phyloP scores from a whole-genome alignment of 2,329 filamentous ascomycete species.

The Exserohilum rostratum region DNA sequence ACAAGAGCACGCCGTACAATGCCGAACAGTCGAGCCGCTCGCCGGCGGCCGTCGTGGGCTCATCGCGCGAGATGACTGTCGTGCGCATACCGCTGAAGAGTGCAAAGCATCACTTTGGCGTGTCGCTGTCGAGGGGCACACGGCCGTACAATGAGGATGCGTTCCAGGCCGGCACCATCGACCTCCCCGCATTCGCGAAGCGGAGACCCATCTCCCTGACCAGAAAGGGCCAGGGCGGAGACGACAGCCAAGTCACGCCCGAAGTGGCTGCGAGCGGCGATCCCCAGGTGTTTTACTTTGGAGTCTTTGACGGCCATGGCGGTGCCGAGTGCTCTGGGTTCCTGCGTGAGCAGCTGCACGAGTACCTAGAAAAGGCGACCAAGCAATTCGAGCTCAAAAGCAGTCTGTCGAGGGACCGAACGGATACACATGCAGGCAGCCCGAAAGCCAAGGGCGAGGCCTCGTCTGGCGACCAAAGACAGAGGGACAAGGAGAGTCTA shows the following conservation, averaged over 20 bases:
- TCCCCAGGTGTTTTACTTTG: conserved; percentile 97
- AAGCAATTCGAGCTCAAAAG: conserved; percentile 77
- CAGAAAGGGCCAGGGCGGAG: conserved; percentile 34
- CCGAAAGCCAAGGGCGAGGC: conserved; percentile 29
- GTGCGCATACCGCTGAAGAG: conserved; percentile 92
- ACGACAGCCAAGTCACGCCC: conserved; percentile 64
- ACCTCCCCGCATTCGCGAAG: conserved; percentile 90
- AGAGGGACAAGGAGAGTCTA: conserved; percentile 48
- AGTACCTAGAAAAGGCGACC: conserved; percentile 85
- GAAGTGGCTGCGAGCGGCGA: conserved; percentile 83
- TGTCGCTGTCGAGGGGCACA: conserved; percentile 76
- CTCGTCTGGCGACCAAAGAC: conserved; percentile 26
- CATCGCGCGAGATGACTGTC: conserved; percentile 77
- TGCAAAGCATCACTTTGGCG: conserved; percentile 96
- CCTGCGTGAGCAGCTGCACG: conserved; percentile 80
- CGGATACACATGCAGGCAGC: conserved; percentile 34
- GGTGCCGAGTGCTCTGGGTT: conserved; percentile 89
- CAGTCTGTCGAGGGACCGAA: conserved; percentile 60
- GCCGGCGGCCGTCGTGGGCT: conserved; percentile 46
- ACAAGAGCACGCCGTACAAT: conserved; percentile 80
- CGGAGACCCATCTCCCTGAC: conserved; percentile 72
- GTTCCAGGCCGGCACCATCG: conserved; percentile 91
- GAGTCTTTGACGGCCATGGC: conserved; percentile 93
- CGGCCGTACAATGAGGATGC: conserved; percentile 92
- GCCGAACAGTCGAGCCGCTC: conserved; percentile 46